Base-by-base conservation (phyloP, 73 alveolate genomes). In the Tetrahymena elliotti region DNA sequence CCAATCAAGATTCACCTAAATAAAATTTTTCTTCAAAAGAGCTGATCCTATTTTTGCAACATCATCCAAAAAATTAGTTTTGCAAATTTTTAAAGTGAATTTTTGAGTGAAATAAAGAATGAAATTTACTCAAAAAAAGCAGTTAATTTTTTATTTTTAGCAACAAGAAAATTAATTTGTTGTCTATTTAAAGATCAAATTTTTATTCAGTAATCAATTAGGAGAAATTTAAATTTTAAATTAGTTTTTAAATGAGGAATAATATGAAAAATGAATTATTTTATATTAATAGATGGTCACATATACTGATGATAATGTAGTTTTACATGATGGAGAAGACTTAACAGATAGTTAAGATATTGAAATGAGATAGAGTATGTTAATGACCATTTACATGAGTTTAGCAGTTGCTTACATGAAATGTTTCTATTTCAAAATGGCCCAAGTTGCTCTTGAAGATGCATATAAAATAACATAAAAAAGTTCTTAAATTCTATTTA, bases 251-350 rank as follows among this genome's bases (percentile, higher is more conserved):
- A n/a, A n/a, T n/a, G n/a, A n/a, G n/a, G n/a, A n/a, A n/a, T n/a
- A n/a, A n/a, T n/a, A n/a, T n/a, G n/a, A n/a, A n/a, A 27, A 24
- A n/a, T 68, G 3, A 22, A 9, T 4, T 52, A 7, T 52, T 31
- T 68, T 22, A 27, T 68, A 18, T 27, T 27, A 68, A 27, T 68
- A 68, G 92, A 94, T 94, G 96, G 93, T 94, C 10, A 53, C 93
- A 12, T 94, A 94, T 92, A 94, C 96, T 12, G 96, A 94, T 94
- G 96, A 94, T 16, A 94, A 94, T 88, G 96, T 94, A 27, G 93
- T 84, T 8, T 36, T 84, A 1, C 54, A 83, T 40, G 96, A 94
- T 37, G 95, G 83, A 22, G 95, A 88, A 52, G 93, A 94, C n/a
- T 35, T 94, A 36, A 92, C 93, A 47, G 96, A 94, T 88, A 93